phyloP scores from a whole-genome alignment of 2,329 filamentous ascomycete species.

The Calonectria ilicicola region DNA sequence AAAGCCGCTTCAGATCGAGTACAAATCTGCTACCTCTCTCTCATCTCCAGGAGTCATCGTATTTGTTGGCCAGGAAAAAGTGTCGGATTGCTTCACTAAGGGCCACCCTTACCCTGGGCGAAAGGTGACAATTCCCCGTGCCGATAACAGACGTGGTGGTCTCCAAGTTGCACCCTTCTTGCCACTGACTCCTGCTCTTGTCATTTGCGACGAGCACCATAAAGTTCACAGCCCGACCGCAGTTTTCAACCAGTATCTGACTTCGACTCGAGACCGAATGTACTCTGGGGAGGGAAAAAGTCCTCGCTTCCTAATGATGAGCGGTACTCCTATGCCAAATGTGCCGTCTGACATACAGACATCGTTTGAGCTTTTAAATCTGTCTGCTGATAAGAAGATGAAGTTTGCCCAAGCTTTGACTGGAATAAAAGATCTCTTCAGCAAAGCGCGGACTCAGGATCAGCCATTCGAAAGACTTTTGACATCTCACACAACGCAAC shows the following conservation, averaged over 20 bases:
- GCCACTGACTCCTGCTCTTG: not conserved
- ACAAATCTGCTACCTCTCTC: not conserved
- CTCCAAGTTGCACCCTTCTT: not conserved
- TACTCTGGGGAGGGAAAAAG: not conserved
- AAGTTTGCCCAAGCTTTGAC: not conserved
- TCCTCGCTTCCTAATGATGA: not conserved
- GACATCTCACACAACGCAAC: not conserved
- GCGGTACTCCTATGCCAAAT: not conserved
- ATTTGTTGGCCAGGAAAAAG: not conserved
- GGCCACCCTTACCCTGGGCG: not conserved
- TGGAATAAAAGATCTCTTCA: not conserved
- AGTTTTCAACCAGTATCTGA: not conserved
- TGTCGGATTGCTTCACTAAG: not conserved
- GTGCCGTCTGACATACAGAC: not conserved
- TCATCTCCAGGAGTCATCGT: not conserved
- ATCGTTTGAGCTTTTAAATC: not conserved
- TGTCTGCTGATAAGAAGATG: not conserved
- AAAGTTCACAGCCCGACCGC: not conserved
- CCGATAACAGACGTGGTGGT: not conserved
- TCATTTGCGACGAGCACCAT: slow-evolving; percentile 1
- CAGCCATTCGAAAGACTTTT: not conserved
- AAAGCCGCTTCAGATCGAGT: not conserved
- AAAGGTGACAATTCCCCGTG: not conserved
- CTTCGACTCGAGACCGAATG: not conserved
- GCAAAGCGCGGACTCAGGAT: not conserved